Conservation (phyloP, 2,329 filamentous ascomycete species). For the Rutstroemia sp. region DNA sequence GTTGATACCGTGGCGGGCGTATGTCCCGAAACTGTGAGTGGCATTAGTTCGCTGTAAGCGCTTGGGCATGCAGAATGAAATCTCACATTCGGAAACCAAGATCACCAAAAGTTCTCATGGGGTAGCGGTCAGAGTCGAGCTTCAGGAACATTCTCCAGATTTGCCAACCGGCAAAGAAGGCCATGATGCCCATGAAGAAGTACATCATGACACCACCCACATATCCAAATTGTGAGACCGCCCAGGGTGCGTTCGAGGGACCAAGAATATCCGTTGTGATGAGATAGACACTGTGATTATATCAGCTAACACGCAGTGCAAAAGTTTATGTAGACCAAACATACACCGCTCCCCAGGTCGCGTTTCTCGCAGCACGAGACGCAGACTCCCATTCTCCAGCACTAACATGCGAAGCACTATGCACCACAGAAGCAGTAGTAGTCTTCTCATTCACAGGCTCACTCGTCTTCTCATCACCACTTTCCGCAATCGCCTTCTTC, state of each 20-base stretch:
- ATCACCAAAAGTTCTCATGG: slow-evolving; percentile 17
- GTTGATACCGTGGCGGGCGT: slow-evolving; percentile 40
- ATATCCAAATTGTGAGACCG: slow-evolving; percentile 8
- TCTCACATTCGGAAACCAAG: slow-evolving; percentile 36
- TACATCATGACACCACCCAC: slow-evolving; percentile 11
- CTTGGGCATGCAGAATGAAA: background rate
- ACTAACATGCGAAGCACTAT: background rate
- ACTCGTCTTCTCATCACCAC: background rate
- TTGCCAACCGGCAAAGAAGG: slow-evolving; percentile 16
- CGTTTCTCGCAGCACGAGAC: slow-evolving; percentile 37
- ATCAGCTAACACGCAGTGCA: background rate
- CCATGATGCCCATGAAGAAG: slow-evolving; percentile 18
- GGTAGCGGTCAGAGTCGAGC: slow-evolving; percentile 17
- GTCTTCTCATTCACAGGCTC: background rate
- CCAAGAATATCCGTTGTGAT: slow-evolving; percentile 19
- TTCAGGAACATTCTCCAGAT: slow-evolving; percentile 20
- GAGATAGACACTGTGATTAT: slow-evolving; percentile 22
- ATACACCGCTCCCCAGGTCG: slow-evolving; percentile 34
- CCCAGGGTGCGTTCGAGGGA: slow-evolving; percentile 8
- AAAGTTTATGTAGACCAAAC: slow-evolving; percentile 16
- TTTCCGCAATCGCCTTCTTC: background rate
- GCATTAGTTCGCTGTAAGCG: background rate
- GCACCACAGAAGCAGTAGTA: background rate
- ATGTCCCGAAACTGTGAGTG: slow-evolving; percentile 31
- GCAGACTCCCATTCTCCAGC: slow-evolving; percentile 38